Evolutionary conservation across 345 rosid species (phyloP).

Genomic region (Acer saccharum): DNA sequence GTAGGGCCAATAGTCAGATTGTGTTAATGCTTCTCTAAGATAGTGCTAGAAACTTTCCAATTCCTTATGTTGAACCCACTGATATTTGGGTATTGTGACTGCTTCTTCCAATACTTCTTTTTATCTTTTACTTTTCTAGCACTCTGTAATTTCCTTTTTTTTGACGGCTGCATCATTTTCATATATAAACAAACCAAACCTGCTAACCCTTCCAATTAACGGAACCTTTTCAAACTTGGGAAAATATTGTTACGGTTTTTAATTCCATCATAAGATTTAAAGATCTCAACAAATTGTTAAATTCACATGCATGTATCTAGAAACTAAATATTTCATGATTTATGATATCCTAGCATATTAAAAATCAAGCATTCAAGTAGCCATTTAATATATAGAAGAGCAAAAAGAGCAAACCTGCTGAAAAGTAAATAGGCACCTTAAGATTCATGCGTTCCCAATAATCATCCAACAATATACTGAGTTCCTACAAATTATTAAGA

Average conservation of each 20-base stretch:
- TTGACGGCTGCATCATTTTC: too few relatives aligned
- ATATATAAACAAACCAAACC: neutral
- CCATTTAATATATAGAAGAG: conserved; percentile 2
- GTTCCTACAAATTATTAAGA: conserved; percentile 51
- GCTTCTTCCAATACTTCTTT: neutral
- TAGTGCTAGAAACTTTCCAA: neutral
- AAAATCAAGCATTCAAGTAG: neutral
- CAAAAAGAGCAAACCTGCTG: conserved; percentile 63
- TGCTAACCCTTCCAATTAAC: neutral
- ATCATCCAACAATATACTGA: conserved; percentile 89
- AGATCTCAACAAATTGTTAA: neutral
- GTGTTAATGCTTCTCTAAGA: neutral
- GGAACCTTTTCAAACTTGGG: neutral
- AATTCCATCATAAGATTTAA: neutral
- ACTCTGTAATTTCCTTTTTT: neutral
- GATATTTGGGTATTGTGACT: neutral
- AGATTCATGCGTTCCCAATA: conserved; percentile 98
- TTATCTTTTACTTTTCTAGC: neutral
- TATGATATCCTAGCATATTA: neutral
- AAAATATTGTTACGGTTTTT: too few relatives aligned
- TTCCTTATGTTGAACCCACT: neutral
- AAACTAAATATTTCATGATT: neutral
- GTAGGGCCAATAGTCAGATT: neutral
- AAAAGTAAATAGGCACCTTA: conserved; percentile 91
- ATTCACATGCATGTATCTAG: neutral